Base-by-base conservation (phyloP, 805 yeast genomes). In the Metschnikowia santaceciliae region DNA sequence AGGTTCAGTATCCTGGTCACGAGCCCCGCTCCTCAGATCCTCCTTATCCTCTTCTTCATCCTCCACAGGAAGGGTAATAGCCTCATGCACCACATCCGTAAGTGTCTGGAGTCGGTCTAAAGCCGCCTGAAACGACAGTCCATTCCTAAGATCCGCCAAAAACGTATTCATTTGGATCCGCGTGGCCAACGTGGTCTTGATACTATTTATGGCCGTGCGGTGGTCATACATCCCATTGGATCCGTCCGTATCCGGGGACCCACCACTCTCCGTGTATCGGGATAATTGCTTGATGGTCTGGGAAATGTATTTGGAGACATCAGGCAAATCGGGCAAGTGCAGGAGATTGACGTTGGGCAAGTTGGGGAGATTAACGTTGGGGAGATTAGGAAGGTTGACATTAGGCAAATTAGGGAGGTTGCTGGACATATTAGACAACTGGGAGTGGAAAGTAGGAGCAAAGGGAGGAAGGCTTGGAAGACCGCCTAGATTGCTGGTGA, bases 121-220 rank as follows among this genome's bases (percentile, higher is more conserved):
- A 1, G 87, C 84, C 14, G 78, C 70, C 37, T 74, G 71, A 11
- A 80, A 67, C 13, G 80, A 75, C 40, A 75, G 68, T 7, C 86
- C 86, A 48, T 69, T 64, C 32, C 62, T 62, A 55, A 76, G 64
- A 51, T 76, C 79, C 46, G 65, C 61, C 26, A 75, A 58, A 42
- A 76, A 65, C 15, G 67, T 71, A 35, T 62, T 63, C 74, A 76
- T 69, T 49, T 74, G 78, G 46, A 75, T 69, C 15, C 79, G 60
- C 15, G 74, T 65, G 10, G 74, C 69, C 13, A 74, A 52, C 30
- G 74, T 67, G 1, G 78, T 73, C 49, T 70, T 70, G 41, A 73
- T 57, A 10, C 72, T 65, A 51, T 69, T 66, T 23, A 64, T 44
- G 40, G 20, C 23, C 32, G 13, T 20, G 26, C 47, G 41, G 15